phyloP scores from a whole-genome alignment of 208 protist species.

The Blechomonas ayalai region DNA sequence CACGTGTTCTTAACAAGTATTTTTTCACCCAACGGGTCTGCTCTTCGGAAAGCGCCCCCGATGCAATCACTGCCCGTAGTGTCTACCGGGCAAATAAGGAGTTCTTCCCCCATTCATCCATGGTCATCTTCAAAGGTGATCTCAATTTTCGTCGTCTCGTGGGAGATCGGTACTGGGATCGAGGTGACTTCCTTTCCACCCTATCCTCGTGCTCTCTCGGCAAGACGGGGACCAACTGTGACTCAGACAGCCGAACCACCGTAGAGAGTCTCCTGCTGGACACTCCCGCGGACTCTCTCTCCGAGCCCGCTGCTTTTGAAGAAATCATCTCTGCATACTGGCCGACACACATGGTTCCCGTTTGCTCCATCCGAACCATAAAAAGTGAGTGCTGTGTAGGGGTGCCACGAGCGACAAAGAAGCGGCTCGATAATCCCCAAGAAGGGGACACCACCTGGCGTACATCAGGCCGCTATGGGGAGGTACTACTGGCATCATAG shows the following conservation, averaged over 20 bases:
- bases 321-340: constrained; percentile 63
- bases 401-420: constrained; percentile 37
- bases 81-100: constrained; percentile 39
- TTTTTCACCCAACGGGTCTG: constrained; percentile 68
- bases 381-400: constrained; percentile 85
- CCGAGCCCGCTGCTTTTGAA: constrained; percentile 35
- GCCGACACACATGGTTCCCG: constrained; percentile 56
- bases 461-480: constrained; percentile 71
- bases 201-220: constrained; percentile 6
- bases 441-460: constrained; percentile 34
- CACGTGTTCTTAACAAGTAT: constrained; percentile 69
- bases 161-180: constrained; percentile 85
- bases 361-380: constrained; percentile 77
- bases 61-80: constrained; percentile 2
- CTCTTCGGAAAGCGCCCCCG: constrained; percentile 2
- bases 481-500: constrained; percentile 70
- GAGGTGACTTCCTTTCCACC: constrained; percentile 40
- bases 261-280: constrained; percentile 37
- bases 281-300: constrained; percentile 20
- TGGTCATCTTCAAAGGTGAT: constrained; percentile 89
- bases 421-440: constrained; percentile 22
- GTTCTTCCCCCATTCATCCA: constrained; percentile 25
- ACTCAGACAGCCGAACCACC: not conserved
- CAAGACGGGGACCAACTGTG: constrained; percentile 13
- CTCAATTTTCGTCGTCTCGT: constrained; percentile 87